phyloP scores from a whole-genome alignment of 441 rosid species.

The Mallotus japonicus region DNA sequence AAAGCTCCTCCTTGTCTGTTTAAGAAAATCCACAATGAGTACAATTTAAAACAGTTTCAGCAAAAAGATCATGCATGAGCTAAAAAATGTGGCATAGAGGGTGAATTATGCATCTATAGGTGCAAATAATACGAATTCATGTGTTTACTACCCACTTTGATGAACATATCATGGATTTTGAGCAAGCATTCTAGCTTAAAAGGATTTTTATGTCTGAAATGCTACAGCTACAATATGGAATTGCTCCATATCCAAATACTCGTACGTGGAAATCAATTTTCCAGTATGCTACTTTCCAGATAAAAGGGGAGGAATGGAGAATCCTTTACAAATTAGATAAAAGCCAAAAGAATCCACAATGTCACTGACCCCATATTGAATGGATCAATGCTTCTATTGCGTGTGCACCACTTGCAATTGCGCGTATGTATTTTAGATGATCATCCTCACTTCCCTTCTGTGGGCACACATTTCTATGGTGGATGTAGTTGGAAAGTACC shows the following conservation, averaged over 20 bases:
- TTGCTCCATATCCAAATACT: neutral
- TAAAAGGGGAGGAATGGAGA: neutral
- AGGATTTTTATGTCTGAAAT: too few species aligned
- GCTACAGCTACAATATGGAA: neutral
- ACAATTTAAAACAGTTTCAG: neutral
- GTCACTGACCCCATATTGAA: conserved; percentile 3
- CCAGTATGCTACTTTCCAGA: neutral
- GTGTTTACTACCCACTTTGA: too few species aligned
- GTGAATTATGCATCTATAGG: too few species aligned
- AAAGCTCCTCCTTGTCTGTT: conserved; percentile 80
- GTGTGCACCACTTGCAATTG: conserved; percentile 29
- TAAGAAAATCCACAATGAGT: neutral
- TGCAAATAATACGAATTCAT: too few species aligned
- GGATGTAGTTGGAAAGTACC: conserved; percentile 8
- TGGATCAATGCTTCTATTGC: conserved; percentile 20
- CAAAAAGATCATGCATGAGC: too few species aligned
- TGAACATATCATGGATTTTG: too few species aligned
- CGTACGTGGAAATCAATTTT: neutral
- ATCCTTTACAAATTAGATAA: neutral
- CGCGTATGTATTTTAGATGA: conserved; percentile 13
- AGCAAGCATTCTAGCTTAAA: neutral
- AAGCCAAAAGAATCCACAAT: neutral
- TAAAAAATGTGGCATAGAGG: too few species aligned
- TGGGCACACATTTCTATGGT: conserved; percentile 25
- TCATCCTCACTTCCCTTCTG: conserved; percentile 8